These are phyloP conservation scores for Paramarasmius palmivorus DNA, from an alignment of 1,284 basidiomycete species.

Conservation along the genomic window DNA sequence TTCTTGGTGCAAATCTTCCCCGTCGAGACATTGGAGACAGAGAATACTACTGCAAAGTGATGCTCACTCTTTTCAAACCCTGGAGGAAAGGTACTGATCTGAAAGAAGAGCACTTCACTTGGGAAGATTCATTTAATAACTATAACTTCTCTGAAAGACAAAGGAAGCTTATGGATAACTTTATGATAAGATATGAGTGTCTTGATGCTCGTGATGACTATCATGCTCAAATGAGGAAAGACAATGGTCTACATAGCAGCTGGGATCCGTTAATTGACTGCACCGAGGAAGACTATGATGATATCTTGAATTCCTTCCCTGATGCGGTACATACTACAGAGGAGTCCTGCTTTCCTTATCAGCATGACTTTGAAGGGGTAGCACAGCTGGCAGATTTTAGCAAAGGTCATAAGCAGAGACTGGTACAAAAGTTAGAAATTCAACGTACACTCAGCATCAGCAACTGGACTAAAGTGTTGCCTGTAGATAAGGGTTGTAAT, in stretches of 20 bases:
- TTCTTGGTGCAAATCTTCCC: background rate
- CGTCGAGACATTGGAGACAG: conserved; percentile 22
- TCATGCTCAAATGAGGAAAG: too few relatives aligned
- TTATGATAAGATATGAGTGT: conserved; percentile 27
- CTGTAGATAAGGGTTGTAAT: too few relatives aligned
- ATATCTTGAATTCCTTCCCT: too few relatives aligned
- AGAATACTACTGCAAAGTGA: conserved; percentile 28
- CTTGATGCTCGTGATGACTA: conserved; percentile 25
- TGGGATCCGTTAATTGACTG: too few relatives aligned
- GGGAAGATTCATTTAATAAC: conserved; percentile 22
- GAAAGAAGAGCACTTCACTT: conserved; percentile 15
- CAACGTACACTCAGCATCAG: background rate
- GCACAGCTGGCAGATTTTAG: too few relatives aligned
- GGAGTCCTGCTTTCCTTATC: too few relatives aligned
- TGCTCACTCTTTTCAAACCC: too few relatives aligned
- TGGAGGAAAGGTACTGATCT: conserved; percentile 18
- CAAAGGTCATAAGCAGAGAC: conserved; percentile 10
- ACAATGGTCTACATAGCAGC: too few relatives aligned
- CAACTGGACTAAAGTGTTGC: too few relatives aligned
- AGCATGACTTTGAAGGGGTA: too few relatives aligned
- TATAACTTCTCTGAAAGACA: conserved; percentile 17
- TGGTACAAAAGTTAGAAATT: background rate
- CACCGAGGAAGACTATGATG: too few relatives aligned
- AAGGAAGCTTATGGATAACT: conserved; percentile 22
- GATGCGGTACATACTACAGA: too few relatives aligned